Conservation (phyloP, 257 asterid genomes). For the Jacaranda mimosifolia region DNA sequence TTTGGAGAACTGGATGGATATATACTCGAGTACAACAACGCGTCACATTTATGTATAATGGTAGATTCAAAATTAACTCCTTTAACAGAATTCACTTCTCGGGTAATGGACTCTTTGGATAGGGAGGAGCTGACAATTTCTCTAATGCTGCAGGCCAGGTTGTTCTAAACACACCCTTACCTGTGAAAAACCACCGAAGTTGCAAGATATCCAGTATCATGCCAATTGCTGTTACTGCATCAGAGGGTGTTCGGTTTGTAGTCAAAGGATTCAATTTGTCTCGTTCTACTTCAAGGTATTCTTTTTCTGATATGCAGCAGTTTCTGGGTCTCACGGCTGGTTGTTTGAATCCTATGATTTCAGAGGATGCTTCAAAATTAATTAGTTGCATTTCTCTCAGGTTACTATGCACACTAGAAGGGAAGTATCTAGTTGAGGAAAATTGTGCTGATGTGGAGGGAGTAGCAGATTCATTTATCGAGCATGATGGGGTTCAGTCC, state of each 20-base stretch:
- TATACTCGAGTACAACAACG: slow-evolving; percentile 74
- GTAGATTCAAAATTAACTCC: slow-evolving; percentile 41
- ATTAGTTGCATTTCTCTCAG: slow-evolving; percentile 47
- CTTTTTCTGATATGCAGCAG: slow-evolving; percentile 21
- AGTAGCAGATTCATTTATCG: slow-evolving; percentile 50
- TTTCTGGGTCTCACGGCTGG: slow-evolving; percentile 28
- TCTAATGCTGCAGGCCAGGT: slow-evolving; percentile 68
- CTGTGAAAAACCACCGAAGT: slow-evolving; percentile 43
- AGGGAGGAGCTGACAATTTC: slow-evolving; percentile 30
- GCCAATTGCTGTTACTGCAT: slow-evolving; percentile 85
- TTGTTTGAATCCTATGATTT: slow-evolving; percentile 10
- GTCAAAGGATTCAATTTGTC: slow-evolving; percentile 80
- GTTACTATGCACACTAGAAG: slow-evolving; percentile 80
- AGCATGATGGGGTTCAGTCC: slow-evolving; percentile 61
- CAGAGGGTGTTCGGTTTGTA: slow-evolving; percentile 70
- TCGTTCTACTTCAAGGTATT: slow-evolving; percentile 73
- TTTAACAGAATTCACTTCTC: slow-evolving; percentile 12
- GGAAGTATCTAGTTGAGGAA: slow-evolving; percentile 73
- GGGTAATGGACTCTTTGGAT: not conserved
- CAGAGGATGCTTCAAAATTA: slow-evolving; percentile 13
- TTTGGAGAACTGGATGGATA: slow-evolving; percentile 93
- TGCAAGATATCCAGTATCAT: slow-evolving; percentile 73
- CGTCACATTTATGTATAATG: slow-evolving; percentile 76
- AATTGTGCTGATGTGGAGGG: slow-evolving; percentile 60
- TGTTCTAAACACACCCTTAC: slow-evolving; percentile 72